Evolutionary conservation across 441 rosid species (phyloP).

Genomic region (Francoa sonchifolia): DNA sequence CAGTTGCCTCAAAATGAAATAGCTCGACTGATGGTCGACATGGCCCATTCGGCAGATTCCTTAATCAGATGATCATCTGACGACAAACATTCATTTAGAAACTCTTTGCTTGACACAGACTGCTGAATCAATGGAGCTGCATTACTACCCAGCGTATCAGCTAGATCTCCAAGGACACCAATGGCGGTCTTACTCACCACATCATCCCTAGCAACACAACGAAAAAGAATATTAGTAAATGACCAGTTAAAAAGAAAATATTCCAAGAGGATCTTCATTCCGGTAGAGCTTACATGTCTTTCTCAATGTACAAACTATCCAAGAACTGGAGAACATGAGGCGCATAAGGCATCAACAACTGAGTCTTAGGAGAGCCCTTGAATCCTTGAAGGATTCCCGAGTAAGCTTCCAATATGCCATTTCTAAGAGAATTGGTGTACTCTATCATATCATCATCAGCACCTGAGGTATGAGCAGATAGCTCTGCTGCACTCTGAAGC

Average conservation of each 20-base stretch:
- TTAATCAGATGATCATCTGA: conserved; percentile 51
- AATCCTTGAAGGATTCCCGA: conserved; percentile 73
- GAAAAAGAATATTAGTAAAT: conserved; percentile 3
- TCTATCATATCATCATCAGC: conserved; percentile 60
- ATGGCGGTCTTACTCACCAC: conserved; percentile 59
- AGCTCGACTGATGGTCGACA: conserved; percentile 53
- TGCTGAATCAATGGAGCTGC: conserved; percentile 59
- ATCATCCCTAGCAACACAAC: conserved; percentile 55
- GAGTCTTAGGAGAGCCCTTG: conserved; percentile 51
- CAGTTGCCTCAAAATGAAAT: conserved; percentile 42
- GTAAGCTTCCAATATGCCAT: conserved; percentile 59
- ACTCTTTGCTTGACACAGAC: conserved; percentile 59
- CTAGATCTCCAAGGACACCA: conserved; percentile 65
- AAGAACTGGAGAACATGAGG: conserved; percentile 57
- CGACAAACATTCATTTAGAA: conserved; percentile 52
- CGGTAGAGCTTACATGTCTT: conserved; percentile 46
- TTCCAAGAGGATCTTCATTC: not conserved
- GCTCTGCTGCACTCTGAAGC: conserved; percentile 63
- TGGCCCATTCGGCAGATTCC: conserved; percentile 69
- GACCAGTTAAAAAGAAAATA: not conserved
- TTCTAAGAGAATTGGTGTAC: conserved; percentile 56
- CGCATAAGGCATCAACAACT: conserved; percentile 54
- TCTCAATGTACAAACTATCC: conserved; percentile 59
- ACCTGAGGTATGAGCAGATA: conserved; percentile 41
- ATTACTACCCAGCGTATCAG: conserved; percentile 52